Conservation (phyloP, 352 stramenopile genomes). For the Phytophthora citrophthora region DNA sequence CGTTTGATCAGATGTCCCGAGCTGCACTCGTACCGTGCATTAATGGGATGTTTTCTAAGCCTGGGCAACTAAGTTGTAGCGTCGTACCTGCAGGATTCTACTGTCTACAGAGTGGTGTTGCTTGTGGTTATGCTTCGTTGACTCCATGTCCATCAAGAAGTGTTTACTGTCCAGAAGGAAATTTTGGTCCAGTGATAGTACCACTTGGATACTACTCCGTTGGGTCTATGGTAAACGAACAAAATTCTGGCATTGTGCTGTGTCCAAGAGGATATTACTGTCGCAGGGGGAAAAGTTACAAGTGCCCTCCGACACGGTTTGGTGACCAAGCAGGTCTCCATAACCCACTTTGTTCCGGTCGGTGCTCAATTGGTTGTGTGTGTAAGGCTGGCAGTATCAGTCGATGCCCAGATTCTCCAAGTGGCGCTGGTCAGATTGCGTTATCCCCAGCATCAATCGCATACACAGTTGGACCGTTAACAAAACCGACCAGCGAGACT, state of each 20-base stretch:
- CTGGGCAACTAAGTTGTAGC: conserved; percentile 52
- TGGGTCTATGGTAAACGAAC: conserved; percentile 29
- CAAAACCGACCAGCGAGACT: conserved; percentile 22
- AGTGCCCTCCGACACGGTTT: conserved; percentile 56
- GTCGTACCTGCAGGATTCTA: conserved; percentile 51
- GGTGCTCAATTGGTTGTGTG: conserved; percentile 51
- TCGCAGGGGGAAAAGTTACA: conserved; percentile 39
- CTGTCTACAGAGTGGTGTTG: conserved; percentile 26
- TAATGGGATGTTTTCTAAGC: conserved; percentile 63
- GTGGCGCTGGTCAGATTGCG: conserved; percentile 27
- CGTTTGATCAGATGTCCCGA: conserved; percentile 36
- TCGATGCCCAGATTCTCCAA: conserved; percentile 43
- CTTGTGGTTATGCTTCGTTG: conserved; percentile 50
- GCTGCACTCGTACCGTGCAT: conserved; percentile 43
- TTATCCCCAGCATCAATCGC: conserved; percentile 39
- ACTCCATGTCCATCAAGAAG: conserved; percentile 39
- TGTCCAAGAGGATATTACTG: conserved; percentile 66
- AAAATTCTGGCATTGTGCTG: conserved; percentile 41
- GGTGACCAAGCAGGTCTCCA: conserved; percentile 42
- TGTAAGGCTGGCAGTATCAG: conserved; percentile 58
- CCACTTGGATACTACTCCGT: conserved; percentile 56
- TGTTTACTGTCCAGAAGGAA: conserved; percentile 58
- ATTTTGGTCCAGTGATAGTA: conserved; percentile 38
- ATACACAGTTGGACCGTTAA: conserved; percentile 41
- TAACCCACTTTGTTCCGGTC: conserved; percentile 50